A percentile compares a stretch with the other conserved stretches of the same genome.
Evolutionary conservation across 108 stramenopile species (phyloP).

Genomic region (Fistulifera pelliculosa): DNA sequence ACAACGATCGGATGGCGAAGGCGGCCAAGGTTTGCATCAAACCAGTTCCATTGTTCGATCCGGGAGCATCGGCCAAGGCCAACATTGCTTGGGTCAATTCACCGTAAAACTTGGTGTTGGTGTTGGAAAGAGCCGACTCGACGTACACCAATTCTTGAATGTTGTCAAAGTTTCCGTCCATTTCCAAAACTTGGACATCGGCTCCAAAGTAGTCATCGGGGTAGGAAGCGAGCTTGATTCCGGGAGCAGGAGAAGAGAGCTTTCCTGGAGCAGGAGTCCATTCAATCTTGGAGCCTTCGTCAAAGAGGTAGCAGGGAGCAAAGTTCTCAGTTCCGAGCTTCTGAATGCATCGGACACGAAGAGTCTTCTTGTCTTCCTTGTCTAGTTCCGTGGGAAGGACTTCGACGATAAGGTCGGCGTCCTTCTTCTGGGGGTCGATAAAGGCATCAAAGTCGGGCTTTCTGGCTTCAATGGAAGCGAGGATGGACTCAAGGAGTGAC

Average conservation of each 20-base stretch:
- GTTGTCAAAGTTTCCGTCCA: slow-evolving; percentile 97
- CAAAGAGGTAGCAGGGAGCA: slow-evolving; percentile 91
- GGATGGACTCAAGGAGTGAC: slow-evolving; percentile 94
- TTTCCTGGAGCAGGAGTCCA: slow-evolving; percentile 87
- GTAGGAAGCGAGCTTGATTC: slow-evolving; percentile 91
- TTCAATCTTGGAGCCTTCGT: slow-evolving; percentile 85
- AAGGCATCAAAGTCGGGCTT: slow-evolving; percentile 95
- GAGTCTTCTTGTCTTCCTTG: slow-evolving; percentile 90
- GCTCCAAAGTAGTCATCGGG: slow-evolving; percentile 82
- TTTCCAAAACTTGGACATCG: slow-evolving; percentile 80
- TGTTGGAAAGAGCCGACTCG: slow-evolving; percentile 87
- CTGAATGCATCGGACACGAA: slow-evolving; percentile 90
- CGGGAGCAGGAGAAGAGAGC: slow-evolving; percentile 86
- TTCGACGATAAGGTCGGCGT: slow-evolving; percentile 88
- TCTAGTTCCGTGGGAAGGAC: slow-evolving; percentile 94
- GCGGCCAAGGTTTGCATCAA: slow-evolving; percentile 96
- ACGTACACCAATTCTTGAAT: slow-evolving; percentile 92
- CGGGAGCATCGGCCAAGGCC: slow-evolving; percentile 87
- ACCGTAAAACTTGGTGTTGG: slow-evolving; percentile 92
- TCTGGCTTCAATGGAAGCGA: slow-evolving; percentile 93
- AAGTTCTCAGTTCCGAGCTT: slow-evolving; percentile 88
- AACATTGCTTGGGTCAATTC: slow-evolving; percentile 95
- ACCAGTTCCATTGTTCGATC: slow-evolving; percentile 93
- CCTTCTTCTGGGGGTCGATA: slow-evolving; percentile 92
- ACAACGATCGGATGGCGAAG: slow-evolving; percentile 91